Base-by-base conservation (phyloP, 2,329 filamentous ascomycete genomes). In the Penicillium sp. region DNA sequence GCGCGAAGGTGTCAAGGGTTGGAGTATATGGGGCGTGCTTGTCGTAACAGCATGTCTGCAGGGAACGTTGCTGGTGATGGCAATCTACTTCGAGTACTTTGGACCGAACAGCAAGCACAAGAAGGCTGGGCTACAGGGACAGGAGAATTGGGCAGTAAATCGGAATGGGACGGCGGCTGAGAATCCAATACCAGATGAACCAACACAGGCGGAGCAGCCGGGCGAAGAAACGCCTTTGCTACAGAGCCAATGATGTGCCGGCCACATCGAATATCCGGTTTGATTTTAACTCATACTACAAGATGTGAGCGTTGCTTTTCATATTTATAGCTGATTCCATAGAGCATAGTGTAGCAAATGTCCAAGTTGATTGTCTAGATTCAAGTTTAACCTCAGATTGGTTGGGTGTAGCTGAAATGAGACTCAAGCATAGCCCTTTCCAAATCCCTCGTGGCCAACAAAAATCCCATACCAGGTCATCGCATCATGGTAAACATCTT, bases 1-100 rank as follows among this genome's bases (percentile, higher is more conserved):
- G 6, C 77, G 92, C 30, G 74, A 95, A 13, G 92, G 92, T 0
- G 73, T 73, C 55, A 79, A 76, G 22, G 90, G 90, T 0, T 98
- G 92, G 92, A 95, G 89, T 65, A 87, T 88, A 0, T 98, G 92
- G 92, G 81, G 87, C 7, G 82, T 96, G 10, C 93, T 90, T 57
- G 73, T 95, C 30, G 73, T 96, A 35, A 95, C 89, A 0, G 92
- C 90, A 1, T 66, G 73, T 39, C 75, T 96, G 70, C 92, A 98
- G 62, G 90, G 88, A 12, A 75, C 78, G 7, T 67, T 98, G 39
- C 71, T 98, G 28, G 70, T 62, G 15, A 84, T 98, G 83, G 87
- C 80, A 14, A 76, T 95, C 44, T 80, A 77, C 52, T 96, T 89
- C 58, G 67, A 68, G 42, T 67, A 66, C 45, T 50, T 67, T 22